Evolutionary conservation across 495 filamentous ascomycete species (phyloP).

Genomic region (Penicillium canescens): DNA sequence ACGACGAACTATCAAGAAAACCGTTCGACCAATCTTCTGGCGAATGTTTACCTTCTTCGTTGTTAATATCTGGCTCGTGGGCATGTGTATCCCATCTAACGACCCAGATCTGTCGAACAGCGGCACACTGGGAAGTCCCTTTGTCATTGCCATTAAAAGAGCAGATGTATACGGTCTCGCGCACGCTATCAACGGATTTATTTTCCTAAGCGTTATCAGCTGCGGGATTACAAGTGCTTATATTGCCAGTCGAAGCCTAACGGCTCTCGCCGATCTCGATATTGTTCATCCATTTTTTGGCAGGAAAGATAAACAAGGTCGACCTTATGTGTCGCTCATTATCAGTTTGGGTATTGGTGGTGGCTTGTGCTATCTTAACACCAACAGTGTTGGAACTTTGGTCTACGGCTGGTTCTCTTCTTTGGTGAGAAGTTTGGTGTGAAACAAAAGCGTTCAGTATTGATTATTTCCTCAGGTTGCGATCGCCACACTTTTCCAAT

Average conservation of each 20-base stretch:
- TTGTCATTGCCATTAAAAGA: slow-evolving; percentile 29
- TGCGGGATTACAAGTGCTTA: slow-evolving; percentile 33
- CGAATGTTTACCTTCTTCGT: slow-evolving; percentile 36
- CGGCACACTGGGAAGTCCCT: slow-evolving; percentile 29
- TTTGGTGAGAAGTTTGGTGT: slow-evolving; percentile 13
- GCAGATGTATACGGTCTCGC: slow-evolving; percentile 26
- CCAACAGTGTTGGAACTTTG: slow-evolving; percentile 18
- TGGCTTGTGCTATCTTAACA: slow-evolving; percentile 28
- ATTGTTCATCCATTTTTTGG: slow-evolving; percentile 30
- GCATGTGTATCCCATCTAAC: slow-evolving; percentile 29
- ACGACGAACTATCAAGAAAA: slow-evolving; percentile 26
- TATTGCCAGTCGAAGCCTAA: slow-evolving; percentile 28
- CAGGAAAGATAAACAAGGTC: slow-evolving; percentile 24
- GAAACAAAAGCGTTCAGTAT: not conserved
- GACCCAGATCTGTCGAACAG: slow-evolving; percentile 21
- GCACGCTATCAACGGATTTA: slow-evolving; percentile 31
- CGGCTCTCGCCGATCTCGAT: slow-evolving; percentile 24
- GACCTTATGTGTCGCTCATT: slow-evolving; percentile 22
- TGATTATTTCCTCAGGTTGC: slow-evolving; percentile 16
- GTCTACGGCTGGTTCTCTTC: slow-evolving; percentile 31
- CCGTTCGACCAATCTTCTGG: slow-evolving; percentile 30
- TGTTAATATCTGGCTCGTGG: slow-evolving; percentile 32
- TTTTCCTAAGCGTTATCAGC: slow-evolving; percentile 30
- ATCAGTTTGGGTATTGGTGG: slow-evolving; percentile 25
- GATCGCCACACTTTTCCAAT: slow-evolving; percentile 30